These are phyloP conservation scores for Pseudoperonospora humuli DNA, from an alignment of 352 stramenopile species.

Conservation along the genomic window DNA sequence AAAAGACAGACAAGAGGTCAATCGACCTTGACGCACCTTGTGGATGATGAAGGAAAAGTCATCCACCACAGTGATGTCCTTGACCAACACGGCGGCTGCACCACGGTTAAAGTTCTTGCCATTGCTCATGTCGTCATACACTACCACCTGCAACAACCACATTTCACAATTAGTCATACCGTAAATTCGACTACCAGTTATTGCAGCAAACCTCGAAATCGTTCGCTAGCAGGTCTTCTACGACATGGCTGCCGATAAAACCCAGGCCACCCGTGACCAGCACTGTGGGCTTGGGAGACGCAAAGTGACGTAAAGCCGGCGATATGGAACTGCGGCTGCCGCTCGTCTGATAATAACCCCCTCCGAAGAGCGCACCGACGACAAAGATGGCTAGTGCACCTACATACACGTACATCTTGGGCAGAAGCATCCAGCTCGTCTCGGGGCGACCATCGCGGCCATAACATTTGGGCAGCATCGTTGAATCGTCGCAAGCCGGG, in stretches of 20 bases:
- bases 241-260: slow-evolving; percentile 83
- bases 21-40: slow-evolving; percentile 33
- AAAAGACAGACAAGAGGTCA: not conserved
- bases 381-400: slow-evolving; percentile 57
- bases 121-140: slow-evolving; percentile 87
- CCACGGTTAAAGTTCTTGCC: slow-evolving; percentile 79
- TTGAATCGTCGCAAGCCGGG: too few species aligned
- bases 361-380: slow-evolving; percentile 56
- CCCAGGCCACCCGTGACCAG: slow-evolving; percentile 74
- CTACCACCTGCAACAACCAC: slow-evolving; percentile 44
- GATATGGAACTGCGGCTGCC: slow-evolving; percentile 18
- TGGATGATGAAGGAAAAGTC: slow-evolving; percentile 78
- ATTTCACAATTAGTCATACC: slow-evolving; percentile 1
- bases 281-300: slow-evolving; percentile 39
- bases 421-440: slow-evolving; percentile 65
- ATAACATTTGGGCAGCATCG: slow-evolving; percentile 31
- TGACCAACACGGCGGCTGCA: slow-evolving; percentile 63
- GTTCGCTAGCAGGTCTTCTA: slow-evolving; percentile 70
- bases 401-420: slow-evolving; percentile 63
- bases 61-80: slow-evolving; percentile 75
- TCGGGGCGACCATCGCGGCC: slow-evolving; percentile 31
- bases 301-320: slow-evolving; percentile 23
- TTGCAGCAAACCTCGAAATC: slow-evolving; percentile 48
- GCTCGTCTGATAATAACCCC: slow-evolving; percentile 49
- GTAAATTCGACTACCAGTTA: slow-evolving; percentile 2